Evolutionary conservation across 331 rosid genomes (phyloP), one percentile per base, ranked within the genome.

Genomic region (Malus hybrid): DNA sequence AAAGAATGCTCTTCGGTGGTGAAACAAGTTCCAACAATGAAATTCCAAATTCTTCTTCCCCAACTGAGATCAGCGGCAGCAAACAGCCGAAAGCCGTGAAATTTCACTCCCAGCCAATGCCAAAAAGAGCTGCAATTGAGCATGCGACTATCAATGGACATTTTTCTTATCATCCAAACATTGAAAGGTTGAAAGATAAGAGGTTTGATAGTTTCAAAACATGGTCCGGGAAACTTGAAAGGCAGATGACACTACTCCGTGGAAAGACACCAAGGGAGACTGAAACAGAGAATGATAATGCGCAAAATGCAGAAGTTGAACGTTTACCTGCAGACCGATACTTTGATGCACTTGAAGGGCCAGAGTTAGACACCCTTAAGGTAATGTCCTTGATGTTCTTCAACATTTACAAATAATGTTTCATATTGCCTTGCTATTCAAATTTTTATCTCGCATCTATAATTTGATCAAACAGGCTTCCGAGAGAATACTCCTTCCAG

Each of bases 291-390:
- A 83, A 77, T 50, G 60, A 68, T 67, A 75, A 19, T 32, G 1
- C 31, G 56, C 82, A 52, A 65, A 83, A 15, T 33, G 50, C 70
- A 31, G 87, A 79, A 6, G 36, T 82, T 18, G 85, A 83, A 61
- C 36, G 81, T 74, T 70, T 86, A 54, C 84, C 90, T 0, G 95
- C 89, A n/a, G 90, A 91, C 60, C 85, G 98, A 19, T 94, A 91
- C 77, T 94, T 83, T 11, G 98, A 88, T 86, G 98, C 98, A 32
- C 77, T 91, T 86, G 93, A 94, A 90, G 98, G 98, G 79, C 97
- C 96, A 52, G 98, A 94, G 68, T 80, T 81, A 28, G 84, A 76
- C 10, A 76, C 84, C n/a, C 81, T 81, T 18, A 76, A 68, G 84
- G 81, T 81, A 71, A 65, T 15, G 32, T 33, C 20, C n/a, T 20